Evolutionary conservation across 2,329 filamentous ascomycete species (phyloP).

Genomic region (Paraphoma chrysanthemicola): DNA sequence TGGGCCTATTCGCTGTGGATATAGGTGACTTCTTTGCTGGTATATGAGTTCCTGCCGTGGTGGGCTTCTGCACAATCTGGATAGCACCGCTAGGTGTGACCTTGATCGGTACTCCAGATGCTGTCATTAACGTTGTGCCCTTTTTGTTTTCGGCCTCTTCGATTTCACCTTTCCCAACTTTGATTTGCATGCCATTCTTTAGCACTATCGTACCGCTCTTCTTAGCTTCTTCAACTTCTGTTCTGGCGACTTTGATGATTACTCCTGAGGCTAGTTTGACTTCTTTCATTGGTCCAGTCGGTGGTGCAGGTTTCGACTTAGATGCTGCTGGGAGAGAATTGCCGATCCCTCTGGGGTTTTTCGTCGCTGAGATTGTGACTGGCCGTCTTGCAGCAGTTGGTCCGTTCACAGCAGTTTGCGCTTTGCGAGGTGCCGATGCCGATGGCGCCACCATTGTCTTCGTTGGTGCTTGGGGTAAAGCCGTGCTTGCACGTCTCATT

Average conservation of each 20-base stretch:
- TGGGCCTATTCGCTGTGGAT: slow-evolving; percentile 2
- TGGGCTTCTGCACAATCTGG: slow-evolving; percentile 23
- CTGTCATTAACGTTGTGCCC: slow-evolving; percentile 33
- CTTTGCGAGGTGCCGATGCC: slow-evolving; percentile 20
- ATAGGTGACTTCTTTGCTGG: slow-evolving; percentile 10
- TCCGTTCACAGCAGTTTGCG: slow-evolving; percentile 33
- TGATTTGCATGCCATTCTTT: slow-evolving; percentile 38
- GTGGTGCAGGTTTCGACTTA: slow-evolving; percentile 20
- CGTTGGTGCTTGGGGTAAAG: slow-evolving; percentile 32
- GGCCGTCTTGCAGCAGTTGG: slow-evolving; percentile 22
- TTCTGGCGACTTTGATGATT: slow-evolving; percentile 41
- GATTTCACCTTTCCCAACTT: slow-evolving; percentile 40
- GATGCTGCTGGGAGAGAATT: slow-evolving; percentile 9
- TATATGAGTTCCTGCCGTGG: background rate
- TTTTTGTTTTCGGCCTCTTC: slow-evolving; percentile 41
- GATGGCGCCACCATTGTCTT: slow-evolving; percentile 28
- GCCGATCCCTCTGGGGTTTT: background rate
- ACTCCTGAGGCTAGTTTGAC: slow-evolving; percentile 40
- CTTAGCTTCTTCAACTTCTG: slow-evolving; percentile 39
- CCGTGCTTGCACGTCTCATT: slow-evolving; percentile 37
- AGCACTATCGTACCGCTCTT: slow-evolving; percentile 39
- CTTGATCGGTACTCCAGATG: slow-evolving; percentile 43
- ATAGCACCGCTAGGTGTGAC: slow-evolving; percentile 35
- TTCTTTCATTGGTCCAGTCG: slow-evolving; percentile 35
- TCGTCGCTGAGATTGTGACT: slow-evolving; percentile 1